Base-by-base conservation (phyloP, 202 grass and related monocot species). In the Brachypodium distachyon region DNA sequence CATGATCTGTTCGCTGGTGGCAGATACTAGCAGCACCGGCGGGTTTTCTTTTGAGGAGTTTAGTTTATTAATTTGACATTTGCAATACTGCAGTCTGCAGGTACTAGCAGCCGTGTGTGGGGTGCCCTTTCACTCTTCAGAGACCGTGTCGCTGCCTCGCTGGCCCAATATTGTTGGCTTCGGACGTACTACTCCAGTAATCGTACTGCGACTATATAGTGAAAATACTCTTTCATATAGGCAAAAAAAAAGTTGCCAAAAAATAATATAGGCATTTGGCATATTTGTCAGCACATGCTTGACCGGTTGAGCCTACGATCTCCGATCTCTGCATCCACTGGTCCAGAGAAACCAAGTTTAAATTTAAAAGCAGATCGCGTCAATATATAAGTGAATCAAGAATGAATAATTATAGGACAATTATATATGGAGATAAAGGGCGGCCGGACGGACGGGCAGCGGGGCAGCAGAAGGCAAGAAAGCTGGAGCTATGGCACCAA, bases 401-500 rank as follows among this genome's bases (percentile, higher is more conserved):
- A 79, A 68, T 51, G n/a, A n/a, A n/a, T n/a, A n/a, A n/a, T n/a
- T n/a, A n/a, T n/a, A n/a, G n/a, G n/a, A n/a, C 38, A 59, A 50
- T 72, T 3, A 36, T 60, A 61, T 61, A 75, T 53, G 9, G 72
- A 48, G 31, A 28, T 41, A 37, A 37, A 14, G n/a, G 11, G 18
- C 7, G 69, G 46, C 27, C n/a, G 55, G 40, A 29, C 29, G 32
- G 69, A 21, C 31, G 31, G 4, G 13, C 42, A 13, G 1, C 3
- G 6, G 5, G 28, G 59, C 23, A 39, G 67, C 13, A 39, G 71
- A 55, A 39, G 67, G 81, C 88, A 61, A 83, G 91, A 70, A 93
- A 74, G 86, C 22, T 87, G n/a, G 65, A 80, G 41, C n/a, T n/a
- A n/a, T n/a, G n/a, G n/a, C 25, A 67, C 92, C 88, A 94, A 84